Evolutionary conservation across 768 basidiomycete species (phyloP), one percentile per base, ranked within the genome.

Genomic region (Royoungia palumana): DNA sequence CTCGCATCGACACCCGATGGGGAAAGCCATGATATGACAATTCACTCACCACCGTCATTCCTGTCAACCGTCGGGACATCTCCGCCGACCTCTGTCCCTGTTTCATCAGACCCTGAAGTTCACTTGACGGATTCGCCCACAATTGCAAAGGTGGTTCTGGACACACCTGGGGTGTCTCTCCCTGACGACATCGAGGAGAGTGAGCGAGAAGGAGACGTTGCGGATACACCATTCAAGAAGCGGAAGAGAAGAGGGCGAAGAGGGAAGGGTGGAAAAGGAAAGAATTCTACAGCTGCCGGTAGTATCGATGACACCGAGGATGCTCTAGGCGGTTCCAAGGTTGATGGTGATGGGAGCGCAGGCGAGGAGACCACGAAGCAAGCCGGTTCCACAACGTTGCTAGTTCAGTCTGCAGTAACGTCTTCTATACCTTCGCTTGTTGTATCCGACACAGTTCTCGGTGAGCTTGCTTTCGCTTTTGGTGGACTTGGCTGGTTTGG

Each of bases 371-470:
- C 19, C 13, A 28, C 30, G 27, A 47, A 43, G 30, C 45, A 21
- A 19, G 35, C 39, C 25, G 41, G 41, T 35, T 56, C 58, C 10
- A 20, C 47, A 32, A 53, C 53, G 17, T 32, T 69, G 37, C 25
- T 70, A n/a, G 52, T 66, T 20, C 58, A 62, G 35, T 56, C 62
- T 24, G 51, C 55, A n/a, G 57, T 46, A 9, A 59, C 53, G 20
- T 41, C 50, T 14, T 11, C 55, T 10, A 56, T 64, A 14, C 71
- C 83, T 6, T 85, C 85, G 0, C 70, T 92, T 36, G 59, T 81
- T 19, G 83, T 93, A 14, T 88, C 89, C 6, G 87, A 91, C 40
- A 77, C 74, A 1, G 71, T 91, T 36, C 76, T 93, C 27, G 90
- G 90, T 89, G 59, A 55, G 80, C 58, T 39, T 52, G n/a, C 22